Evolutionary conservation across 495 filamentous ascomycete genomes (phyloP).

Genomic region (Pyrenula aspistea): DNA sequence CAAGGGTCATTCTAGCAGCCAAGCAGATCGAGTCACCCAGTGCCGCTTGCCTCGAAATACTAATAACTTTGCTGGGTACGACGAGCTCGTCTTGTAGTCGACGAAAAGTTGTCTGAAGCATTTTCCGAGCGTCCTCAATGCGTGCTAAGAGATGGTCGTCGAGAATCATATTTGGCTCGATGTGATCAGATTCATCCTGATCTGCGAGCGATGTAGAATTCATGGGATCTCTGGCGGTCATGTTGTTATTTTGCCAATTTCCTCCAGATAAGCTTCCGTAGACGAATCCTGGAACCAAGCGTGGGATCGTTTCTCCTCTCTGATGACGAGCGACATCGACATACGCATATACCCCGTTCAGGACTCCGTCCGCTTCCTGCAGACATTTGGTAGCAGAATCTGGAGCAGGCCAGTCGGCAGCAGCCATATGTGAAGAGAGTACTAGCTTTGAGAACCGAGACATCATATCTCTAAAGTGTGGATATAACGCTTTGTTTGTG

Average conservation of each 20-base stretch:
- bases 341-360: constrained; percentile 87
- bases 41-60: constrained; percentile 52
- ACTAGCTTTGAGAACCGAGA: constrained; percentile 97
- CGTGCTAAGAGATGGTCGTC: constrained; percentile 68
- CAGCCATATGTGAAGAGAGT: constrained; percentile 94
- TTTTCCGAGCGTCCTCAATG: constrained; percentile 70
- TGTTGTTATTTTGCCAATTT: constrained; percentile 87
- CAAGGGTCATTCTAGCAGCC: constrained; percentile 64
- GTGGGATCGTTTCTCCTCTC: constrained; percentile 74
- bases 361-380: constrained; percentile 88
- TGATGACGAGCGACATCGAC: constrained; percentile 91
- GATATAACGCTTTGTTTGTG: constrained; percentile 90
- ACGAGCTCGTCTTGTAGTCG: constrained; percentile 76
- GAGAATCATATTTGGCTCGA: constrained; percentile 59
- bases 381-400: constrained; percentile 91
- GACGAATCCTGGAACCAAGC: constrained; percentile 87
- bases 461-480: constrained; percentile 99
- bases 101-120: constrained; percentile 69
- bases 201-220: constrained; percentile 71
- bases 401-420: constrained; percentile 74
- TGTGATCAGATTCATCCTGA: constrained; percentile 59
- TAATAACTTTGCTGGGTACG: constrained; percentile 69
- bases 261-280: constrained; percentile 69
- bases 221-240: constrained; percentile 53
- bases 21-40: constrained; percentile 65